Evolutionary conservation across 2,329 filamentous ascomycete species (phyloP).

Genomic region (Colletotrichum cuscutae): DNA sequence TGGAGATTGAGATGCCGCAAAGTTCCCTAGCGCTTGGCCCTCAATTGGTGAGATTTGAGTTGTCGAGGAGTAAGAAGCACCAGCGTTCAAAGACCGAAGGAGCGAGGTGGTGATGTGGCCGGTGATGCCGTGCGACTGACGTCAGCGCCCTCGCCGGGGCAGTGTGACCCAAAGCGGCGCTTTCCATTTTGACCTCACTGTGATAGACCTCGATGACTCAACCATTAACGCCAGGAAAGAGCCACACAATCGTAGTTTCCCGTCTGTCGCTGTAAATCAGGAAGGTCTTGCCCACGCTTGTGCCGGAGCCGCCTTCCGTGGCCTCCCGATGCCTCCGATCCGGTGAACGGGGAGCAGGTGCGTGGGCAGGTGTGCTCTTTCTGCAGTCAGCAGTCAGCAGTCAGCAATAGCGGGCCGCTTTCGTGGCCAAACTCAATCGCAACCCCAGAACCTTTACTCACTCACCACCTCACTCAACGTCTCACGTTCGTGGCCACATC

Average conservation of each 20-base stretch:
- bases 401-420: neutral
- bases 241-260: neutral
- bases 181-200: too few species aligned
- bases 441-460: neutral
- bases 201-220: slow-evolving; percentile 11
- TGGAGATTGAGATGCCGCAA: neutral
- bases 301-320: neutral
- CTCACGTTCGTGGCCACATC: neutral
- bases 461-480: neutral
- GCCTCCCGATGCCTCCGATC: neutral
- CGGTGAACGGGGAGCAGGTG: neutral
- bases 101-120: slow-evolving; percentile 5
- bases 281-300: neutral
- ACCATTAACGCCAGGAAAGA: neutral
- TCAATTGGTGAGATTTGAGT: neutral
- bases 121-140: slow-evolving; percentile 26
- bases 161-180: slow-evolving; percentile 6
- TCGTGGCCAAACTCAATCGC: neutral
- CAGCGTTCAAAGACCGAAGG: neutral
- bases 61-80: neutral
- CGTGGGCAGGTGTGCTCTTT: too few species aligned
- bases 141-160: slow-evolving; percentile 16
- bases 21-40: neutral
- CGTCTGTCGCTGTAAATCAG: neutral
- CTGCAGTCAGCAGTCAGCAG: neutral